Percentiles rank a stretch among this genome's conserved stretches.
phyloP scores from a whole-genome alignment of 306 rosid genomes.

The Inga oerstediana region DNA sequence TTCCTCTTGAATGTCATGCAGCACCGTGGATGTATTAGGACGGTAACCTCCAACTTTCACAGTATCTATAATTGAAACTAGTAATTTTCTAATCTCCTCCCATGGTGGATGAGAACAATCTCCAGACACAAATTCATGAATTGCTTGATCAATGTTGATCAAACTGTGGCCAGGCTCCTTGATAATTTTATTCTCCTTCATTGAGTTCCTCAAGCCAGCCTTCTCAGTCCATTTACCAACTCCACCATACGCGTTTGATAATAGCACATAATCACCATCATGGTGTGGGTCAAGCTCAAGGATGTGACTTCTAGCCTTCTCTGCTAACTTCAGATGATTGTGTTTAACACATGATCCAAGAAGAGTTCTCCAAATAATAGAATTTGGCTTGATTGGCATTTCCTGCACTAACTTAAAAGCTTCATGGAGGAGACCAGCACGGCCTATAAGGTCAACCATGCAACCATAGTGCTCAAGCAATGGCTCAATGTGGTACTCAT shows the following conservation, averaged over 20 bases:
- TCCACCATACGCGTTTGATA: conserved; percentile 60
- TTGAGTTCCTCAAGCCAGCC: conserved; percentile 48
- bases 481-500: conserved; percentile 44
- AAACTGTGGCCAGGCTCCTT: conserved; percentile 61
- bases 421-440: conserved; percentile 53
- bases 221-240: conserved; percentile 64
- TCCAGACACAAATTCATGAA: conserved; percentile 64
- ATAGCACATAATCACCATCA: conserved; percentile 63
- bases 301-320: conserved; percentile 52
- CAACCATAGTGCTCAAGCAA: conserved; percentile 68
- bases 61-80: conserved; percentile 41
- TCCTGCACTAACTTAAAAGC: conserved; percentile 60
- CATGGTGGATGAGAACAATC: conserved; percentile 57
- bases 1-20: conserved; percentile 64
- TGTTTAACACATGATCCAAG: conserved; percentile 67
- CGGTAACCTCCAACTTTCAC: conserved; percentile 51
- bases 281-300: conserved; percentile 53
- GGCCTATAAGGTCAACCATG: conserved; percentile 68
- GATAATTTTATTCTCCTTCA: conserved; percentile 54
- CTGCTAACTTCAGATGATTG: conserved; percentile 53
- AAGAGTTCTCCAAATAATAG: conserved; percentile 68
- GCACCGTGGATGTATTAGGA: conserved; percentile 45
- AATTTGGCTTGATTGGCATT: conserved; percentile 55
- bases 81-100: conserved; percentile 43
- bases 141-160: conserved; percentile 49